Evolutionary conservation across 345 rosid species (phyloP), one percentile per base, ranked within the genome.

Genomic region (Anacardium occidentale): DNA sequence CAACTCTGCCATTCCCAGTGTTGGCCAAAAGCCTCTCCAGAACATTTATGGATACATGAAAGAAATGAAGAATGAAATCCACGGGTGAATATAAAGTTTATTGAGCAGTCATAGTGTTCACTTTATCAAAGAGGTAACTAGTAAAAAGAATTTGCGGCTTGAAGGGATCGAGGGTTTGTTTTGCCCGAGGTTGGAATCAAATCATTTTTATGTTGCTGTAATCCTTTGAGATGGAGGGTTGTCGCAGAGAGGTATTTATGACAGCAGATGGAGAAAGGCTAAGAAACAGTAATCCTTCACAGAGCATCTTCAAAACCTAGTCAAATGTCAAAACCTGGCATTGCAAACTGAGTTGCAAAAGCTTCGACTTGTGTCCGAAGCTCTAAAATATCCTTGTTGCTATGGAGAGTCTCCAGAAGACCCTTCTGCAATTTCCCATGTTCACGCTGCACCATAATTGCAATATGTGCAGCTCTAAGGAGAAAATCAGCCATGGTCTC

Each of bases 271-370:
- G 54, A 54, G 7, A 18, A 5, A 9, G 24, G 34, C 62, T 71
- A 7, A 62, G 37, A 7, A 7, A 4, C 37, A 34, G 37, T 34
- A 34, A 6, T 63, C 25, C 53, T 37, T 22, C 2, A n/a, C 29
- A 25, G 21, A 22, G 22, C 59, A 64, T 37, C 59, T 42, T 26
- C 20, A 40, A 44, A 22, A 45, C 56, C 65, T 68, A 48, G 73
- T 90, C 86, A 89, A 26, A 83, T 67, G 77, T 90, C 92, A 69
- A 82, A 90, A 57, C 93, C 98, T 34, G 97, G 97, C 96, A 94
- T 80, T 47, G 93, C 86, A 84, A 91, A 91, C 82, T 85, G 97
- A 47, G 91, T 73, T 47, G 97, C 91, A 79, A 94, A 90, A 47
- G 87, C 78, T 80, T 91, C 97, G 0, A 90, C 91, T 50, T 76